These are phyloP conservation scores for Nissolia schottii DNA, from an alignment of 306 rosid genomes.

Conservation along the genomic window DNA sequence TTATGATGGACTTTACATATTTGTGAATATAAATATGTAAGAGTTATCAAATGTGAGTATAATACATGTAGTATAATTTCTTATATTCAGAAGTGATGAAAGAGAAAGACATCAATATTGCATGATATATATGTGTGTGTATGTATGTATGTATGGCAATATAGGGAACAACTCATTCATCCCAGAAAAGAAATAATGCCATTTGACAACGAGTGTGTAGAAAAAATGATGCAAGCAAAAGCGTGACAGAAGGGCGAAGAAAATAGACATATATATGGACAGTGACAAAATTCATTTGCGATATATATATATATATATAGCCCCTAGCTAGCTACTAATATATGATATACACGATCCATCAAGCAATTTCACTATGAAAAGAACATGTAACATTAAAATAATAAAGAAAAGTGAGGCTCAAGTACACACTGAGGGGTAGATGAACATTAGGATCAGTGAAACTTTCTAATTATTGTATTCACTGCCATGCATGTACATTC, in stretches of 20 bases:
- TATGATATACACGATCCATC: slow-evolving; percentile 29
- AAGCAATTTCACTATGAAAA: not conserved
- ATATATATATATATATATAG: too few species aligned
- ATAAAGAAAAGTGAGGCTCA: not conserved
- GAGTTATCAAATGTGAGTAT: too few species aligned
- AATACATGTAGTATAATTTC: too few species aligned
- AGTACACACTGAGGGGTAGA: not conserved
- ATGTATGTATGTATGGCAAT: too few species aligned
- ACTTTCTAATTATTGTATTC: not conserved
- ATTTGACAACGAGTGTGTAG: slow-evolving; percentile 17
- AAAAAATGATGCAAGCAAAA: slow-evolving; percentile 15
- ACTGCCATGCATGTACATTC: slow-evolving; percentile 18
- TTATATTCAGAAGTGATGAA: not conserved
- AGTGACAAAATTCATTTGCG: slow-evolving; percentile 23
- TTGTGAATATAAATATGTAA: too few species aligned
- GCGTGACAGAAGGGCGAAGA: slow-evolving; percentile 23
- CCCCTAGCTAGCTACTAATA: not conserved
- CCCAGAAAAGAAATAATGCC: slow-evolving; percentile 3
- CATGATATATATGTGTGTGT: not conserved
- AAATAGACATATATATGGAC: not conserved
- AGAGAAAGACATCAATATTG: not conserved
- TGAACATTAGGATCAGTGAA: slow-evolving; percentile 9
- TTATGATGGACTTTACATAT: too few species aligned
- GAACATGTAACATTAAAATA: not conserved
- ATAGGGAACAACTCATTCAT: slow-evolving; percentile 17